A percentile compares a stretch with the other conserved stretches of the same genome.
Evolutionary conservation across 2,329 filamentous ascomycete species (phyloP).

Genomic region (Venturia carpophila): DNA sequence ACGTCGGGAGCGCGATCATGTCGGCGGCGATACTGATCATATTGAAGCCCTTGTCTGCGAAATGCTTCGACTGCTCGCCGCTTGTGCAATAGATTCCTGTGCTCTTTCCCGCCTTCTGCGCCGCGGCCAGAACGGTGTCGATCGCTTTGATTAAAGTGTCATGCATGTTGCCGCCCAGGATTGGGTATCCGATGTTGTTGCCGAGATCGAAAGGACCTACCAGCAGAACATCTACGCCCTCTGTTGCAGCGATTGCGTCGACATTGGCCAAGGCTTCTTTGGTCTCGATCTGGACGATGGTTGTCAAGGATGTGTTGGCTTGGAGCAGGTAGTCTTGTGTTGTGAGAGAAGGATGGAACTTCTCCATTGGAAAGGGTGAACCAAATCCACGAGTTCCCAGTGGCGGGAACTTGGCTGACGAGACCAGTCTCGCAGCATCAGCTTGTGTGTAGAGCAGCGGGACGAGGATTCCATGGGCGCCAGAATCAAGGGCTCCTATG

Average conservation of each 20-base stretch:
- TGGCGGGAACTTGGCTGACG: slow-evolving; percentile 49
- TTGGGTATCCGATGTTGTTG: slow-evolving; percentile 49
- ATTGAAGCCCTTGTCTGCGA: slow-evolving; percentile 47
- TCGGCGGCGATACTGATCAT: slow-evolving; percentile 43
- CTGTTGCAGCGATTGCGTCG: slow-evolving; percentile 44
- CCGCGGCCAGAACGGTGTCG: slow-evolving; percentile 43
- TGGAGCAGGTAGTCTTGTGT: slow-evolving; percentile 44
- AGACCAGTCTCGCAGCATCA: slow-evolving; percentile 45
- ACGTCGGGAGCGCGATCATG: slow-evolving; percentile 37
- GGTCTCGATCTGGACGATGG: slow-evolving; percentile 44
- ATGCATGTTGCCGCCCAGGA: slow-evolving; percentile 40
- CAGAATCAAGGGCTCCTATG: slow-evolving; percentile 48
- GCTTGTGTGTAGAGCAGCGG: slow-evolving; percentile 46
- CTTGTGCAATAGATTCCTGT: slow-evolving; percentile 48
- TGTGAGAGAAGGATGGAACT: slow-evolving; percentile 29
- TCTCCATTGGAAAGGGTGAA: slow-evolving; percentile 45
- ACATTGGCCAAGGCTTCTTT: slow-evolving; percentile 34
- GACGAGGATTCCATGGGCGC: slow-evolving; percentile 52
- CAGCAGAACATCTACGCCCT: slow-evolving; percentile 46
- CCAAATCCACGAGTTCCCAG: slow-evolving; percentile 49
- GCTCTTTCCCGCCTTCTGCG: slow-evolving; percentile 45
- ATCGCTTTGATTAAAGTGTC: slow-evolving; percentile 46
- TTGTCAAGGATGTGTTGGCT: slow-evolving; percentile 47
- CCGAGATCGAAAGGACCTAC: slow-evolving; percentile 51
- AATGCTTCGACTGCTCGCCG: slow-evolving; percentile 44